These are phyloP conservation scores for Tremellales sp. DNA, from an alignment of 1,284 basidiomycete genomes.

Conservation along the genomic window DNA sequence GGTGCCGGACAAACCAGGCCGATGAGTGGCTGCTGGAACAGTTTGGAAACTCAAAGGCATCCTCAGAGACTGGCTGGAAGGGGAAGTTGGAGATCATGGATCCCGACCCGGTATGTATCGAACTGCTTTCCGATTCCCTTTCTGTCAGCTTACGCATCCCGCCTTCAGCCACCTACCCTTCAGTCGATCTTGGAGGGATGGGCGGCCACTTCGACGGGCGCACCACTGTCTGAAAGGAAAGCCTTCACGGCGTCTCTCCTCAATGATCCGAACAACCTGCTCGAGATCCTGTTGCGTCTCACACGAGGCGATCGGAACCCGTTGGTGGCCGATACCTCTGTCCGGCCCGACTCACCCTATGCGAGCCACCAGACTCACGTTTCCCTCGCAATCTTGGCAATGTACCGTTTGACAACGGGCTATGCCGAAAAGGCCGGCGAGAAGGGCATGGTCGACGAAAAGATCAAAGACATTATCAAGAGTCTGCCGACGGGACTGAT, in stretches of 20 bases:
- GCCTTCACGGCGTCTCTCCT: constrained; percentile 84
- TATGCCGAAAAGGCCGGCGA: constrained; percentile 69
- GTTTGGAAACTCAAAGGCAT: constrained; percentile 60
- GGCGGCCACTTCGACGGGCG: constrained; percentile 73
- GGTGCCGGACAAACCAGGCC: constrained; percentile 90
- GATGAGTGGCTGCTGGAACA: constrained; percentile 84
- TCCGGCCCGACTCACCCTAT: constrained; percentile 70
- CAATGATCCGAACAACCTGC: constrained; percentile 69
- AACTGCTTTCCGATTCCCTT: not conserved
- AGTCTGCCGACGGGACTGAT: constrained; percentile 77
- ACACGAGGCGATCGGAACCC: constrained; percentile 81
- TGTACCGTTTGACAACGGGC: constrained; percentile 77
- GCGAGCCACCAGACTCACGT: constrained; percentile 87
- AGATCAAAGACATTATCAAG: constrained; percentile 81
- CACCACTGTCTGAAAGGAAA: constrained; percentile 68
- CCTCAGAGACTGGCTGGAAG: constrained; percentile 73
- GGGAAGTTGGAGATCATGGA: constrained; percentile 87
- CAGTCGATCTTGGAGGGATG: constrained; percentile 82
- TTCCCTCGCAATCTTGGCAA: constrained; percentile 80
- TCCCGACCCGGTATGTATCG: constrained; percentile 80
- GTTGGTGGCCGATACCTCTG: constrained; percentile 47
- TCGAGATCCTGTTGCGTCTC: constrained; percentile 84
- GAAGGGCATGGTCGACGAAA: constrained; percentile 66
- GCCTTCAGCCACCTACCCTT: constrained; percentile 78
- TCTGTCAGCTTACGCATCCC: not conserved